Evolutionary conservation across 1,139 yeast genomes (phyloP).

Genomic region (Arxiozyma bovina): DNA sequence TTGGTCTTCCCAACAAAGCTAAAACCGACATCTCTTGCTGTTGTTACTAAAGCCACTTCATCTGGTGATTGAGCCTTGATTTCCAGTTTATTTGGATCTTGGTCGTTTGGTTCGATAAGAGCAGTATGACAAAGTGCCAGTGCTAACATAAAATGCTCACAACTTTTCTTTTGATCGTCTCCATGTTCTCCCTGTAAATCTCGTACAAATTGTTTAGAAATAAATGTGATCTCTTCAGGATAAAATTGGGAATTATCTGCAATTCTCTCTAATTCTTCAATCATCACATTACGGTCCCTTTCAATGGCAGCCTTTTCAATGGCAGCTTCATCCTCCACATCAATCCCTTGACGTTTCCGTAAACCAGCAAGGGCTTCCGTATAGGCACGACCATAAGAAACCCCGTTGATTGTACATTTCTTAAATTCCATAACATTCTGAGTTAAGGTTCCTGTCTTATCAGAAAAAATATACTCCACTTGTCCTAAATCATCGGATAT

Average conservation of each 20-base stretch:
- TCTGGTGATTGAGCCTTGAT: constrained; percentile 96
- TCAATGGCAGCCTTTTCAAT: constrained; percentile 55
- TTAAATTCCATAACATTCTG: constrained; percentile 97
- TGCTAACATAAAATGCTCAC: constrained; percentile 75
- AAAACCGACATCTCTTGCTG: constrained; percentile 92
- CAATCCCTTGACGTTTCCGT: constrained; percentile 78
- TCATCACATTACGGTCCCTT: constrained; percentile 58
- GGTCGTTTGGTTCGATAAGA: constrained; percentile 59
- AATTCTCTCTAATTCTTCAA: constrained; percentile 41
- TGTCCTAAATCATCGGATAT: constrained; percentile 96
- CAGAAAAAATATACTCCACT: constrained; percentile 90
- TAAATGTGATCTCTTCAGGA: constrained; percentile 63
- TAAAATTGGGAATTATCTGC: constrained; percentile 46
- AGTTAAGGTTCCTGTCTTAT: constrained; percentile 93
- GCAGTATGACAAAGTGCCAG: constrained; percentile 90
- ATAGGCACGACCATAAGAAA: constrained; percentile 81
- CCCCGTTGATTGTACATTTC: constrained; percentile 83
- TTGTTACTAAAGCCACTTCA: constrained; percentile 90
- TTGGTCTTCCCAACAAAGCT: constrained; percentile 69
- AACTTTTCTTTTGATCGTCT: constrained; percentile 50
- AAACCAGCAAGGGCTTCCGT: constrained; percentile 94
- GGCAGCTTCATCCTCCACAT: constrained; percentile 59
- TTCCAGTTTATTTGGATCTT: constrained; percentile 47
- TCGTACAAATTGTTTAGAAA: constrained; percentile 58
- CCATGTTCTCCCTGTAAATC: constrained; percentile 47